These are phyloP conservation scores for Reticulascus tulasneorum DNA, from an alignment of 2,329 filamentous ascomycete species.

Conservation along the genomic window DNA sequence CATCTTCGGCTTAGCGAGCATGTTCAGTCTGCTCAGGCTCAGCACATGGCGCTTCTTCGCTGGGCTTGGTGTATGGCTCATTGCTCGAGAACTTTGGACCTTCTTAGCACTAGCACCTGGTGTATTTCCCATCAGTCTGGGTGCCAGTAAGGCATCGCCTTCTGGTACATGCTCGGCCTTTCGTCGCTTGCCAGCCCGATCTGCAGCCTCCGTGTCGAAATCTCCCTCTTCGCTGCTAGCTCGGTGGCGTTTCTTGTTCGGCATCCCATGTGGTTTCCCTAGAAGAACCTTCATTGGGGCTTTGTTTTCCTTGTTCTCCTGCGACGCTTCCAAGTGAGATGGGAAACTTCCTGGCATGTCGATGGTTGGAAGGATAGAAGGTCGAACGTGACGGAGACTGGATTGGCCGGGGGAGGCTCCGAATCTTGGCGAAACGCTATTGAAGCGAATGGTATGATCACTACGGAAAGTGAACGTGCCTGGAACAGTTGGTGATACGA, in stretches of 20 bases:
- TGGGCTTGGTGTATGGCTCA: slow-evolving; percentile 33
- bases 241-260: slow-evolving; percentile 63
- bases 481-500: slow-evolving; percentile 38
- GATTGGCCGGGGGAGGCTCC: slow-evolving; percentile 55
- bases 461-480: slow-evolving; percentile 63
- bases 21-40: slow-evolving; percentile 56
- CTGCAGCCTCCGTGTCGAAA: slow-evolving; percentile 53
- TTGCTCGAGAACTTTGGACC: slow-evolving; percentile 21
- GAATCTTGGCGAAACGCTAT: slow-evolving; percentile 46
- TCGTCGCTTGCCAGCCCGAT: slow-evolving; percentile 55
- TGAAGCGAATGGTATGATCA: slow-evolving; percentile 61
- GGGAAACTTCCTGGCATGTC: slow-evolving; percentile 57
- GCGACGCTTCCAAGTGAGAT: slow-evolving; percentile 14
- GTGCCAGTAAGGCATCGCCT: slow-evolving; percentile 49
- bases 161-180: slow-evolving; percentile 46
- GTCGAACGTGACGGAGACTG: slow-evolving; percentile 56
- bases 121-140: slow-evolving; percentile 36
- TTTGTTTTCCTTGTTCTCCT: slow-evolving; percentile 54
- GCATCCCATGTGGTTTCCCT: slow-evolving; percentile 58
- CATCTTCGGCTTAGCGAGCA: slow-evolving; percentile 58
- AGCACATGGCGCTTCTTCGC: slow-evolving; percentile 50
- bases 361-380: slow-evolving; percentile 39
- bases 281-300: slow-evolving; percentile 33
- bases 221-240: slow-evolving; percentile 54
- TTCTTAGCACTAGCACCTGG: slow-evolving; percentile 31